A percentile compares a stretch with the other conserved stretches of the same genome.
phyloP scores from a whole-genome alignment of 805 yeast species.

The Torulaspora delbrueckii region DNA sequence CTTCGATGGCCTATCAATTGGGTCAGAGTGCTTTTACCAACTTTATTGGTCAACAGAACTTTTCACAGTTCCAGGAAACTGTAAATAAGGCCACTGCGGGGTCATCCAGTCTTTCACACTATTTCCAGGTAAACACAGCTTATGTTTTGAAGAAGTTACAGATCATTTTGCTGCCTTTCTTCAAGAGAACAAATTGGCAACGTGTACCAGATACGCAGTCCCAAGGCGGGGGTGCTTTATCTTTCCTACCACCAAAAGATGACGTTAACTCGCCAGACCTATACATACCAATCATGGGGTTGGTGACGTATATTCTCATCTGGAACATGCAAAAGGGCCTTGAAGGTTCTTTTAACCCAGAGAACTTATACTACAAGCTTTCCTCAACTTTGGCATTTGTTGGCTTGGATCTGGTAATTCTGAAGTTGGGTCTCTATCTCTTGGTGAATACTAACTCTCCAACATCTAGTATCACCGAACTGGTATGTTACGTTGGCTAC shows the following conservation, averaged over 20 bases:
- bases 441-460: slow-evolving; percentile 38
- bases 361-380: slow-evolving; percentile 79
- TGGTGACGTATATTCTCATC: slow-evolving; percentile 76
- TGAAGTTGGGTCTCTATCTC: slow-evolving; percentile 79
- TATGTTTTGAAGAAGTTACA: slow-evolving; percentile 73
- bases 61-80: slow-evolving; percentile 46
- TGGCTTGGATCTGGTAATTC: slow-evolving; percentile 64
- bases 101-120: slow-evolving; percentile 61
- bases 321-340: slow-evolving; percentile 84
- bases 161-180: slow-evolving; percentile 79
- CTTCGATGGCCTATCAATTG: slow-evolving; percentile 80
- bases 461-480: slow-evolving; percentile 61
- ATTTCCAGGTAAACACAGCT: slow-evolving; percentile 85
- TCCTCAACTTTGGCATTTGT: slow-evolving; percentile 83
- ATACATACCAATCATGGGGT: slow-evolving; percentile 92
- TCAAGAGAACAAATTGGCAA: slow-evolving; percentile 73
- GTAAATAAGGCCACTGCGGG: slow-evolving; percentile 40
- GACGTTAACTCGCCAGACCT: slow-evolving; percentile 95
- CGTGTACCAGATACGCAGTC: slow-evolving; percentile 39
- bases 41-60: slow-evolving; percentile 50
- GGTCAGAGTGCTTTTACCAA: slow-evolving; percentile 71
- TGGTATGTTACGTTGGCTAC: slow-evolving; percentile 87
- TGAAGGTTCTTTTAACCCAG: slow-evolving; percentile 88
- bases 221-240: slow-evolving; percentile 13
- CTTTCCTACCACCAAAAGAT: slow-evolving; percentile 60